Percentiles rank a stretch among this genome's conserved stretches.
phyloP scores from a whole-genome alignment of 2,329 filamentous ascomycete species.

The Aspergillus pseudoterreus region DNA sequence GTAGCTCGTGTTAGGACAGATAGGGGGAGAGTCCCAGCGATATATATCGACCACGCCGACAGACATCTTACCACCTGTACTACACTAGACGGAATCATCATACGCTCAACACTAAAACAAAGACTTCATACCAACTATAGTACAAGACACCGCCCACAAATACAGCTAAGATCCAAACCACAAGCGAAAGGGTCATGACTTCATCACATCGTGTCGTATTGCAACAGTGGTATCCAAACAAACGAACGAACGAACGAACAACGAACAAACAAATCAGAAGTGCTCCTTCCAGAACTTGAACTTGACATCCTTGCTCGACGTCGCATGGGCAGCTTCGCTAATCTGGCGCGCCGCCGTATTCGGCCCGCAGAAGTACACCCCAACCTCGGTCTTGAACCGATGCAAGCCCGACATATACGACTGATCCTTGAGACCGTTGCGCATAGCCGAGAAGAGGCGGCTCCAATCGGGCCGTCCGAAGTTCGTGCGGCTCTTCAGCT shows the following conservation, averaged over 20 bases:
- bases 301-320: constrained; percentile 72
- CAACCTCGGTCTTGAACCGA: constrained; percentile 71
- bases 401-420: constrained; percentile 82
- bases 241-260: background rate
- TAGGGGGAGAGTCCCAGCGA: too few relatives aligned
- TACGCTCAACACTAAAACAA: too few relatives aligned
- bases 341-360: constrained; percentile 78
- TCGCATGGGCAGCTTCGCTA: constrained; percentile 70
- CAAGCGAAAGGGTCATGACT: constrained; percentile 17
- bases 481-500: constrained; percentile 84
- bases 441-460: constrained; percentile 76
- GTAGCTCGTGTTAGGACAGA: too few relatives aligned
- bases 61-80: background rate
- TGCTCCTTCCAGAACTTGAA: constrained; percentile 99
- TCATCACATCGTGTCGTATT: constrained; percentile 11
- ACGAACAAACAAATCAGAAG: constrained; percentile 32
- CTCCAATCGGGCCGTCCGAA: constrained; percentile 91
- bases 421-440: constrained; percentile 78
- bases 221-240: background rate
- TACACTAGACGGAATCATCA: too few relatives aligned
- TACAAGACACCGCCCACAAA: constrained; percentile 15
- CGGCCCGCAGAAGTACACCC: constrained; percentile 97
- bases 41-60: background rate
- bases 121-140: constrained; percentile 13
- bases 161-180: constrained; percentile 4